Evolutionary conservation across 2,329 filamentous ascomycete species (phyloP).

Genomic region (Fusarium camptoceras): DNA sequence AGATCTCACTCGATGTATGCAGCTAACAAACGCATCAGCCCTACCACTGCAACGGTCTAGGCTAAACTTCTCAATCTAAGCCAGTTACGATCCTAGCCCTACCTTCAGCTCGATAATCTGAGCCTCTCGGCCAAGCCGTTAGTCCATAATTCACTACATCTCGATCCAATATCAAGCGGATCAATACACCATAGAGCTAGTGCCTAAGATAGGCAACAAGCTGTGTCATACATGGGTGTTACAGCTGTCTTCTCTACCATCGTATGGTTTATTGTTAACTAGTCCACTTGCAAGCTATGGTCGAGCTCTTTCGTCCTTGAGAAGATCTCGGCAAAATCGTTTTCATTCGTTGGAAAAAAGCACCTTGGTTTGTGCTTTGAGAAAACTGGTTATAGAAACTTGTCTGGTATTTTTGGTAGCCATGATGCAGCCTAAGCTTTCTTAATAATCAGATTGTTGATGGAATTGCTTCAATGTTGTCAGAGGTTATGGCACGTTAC

Average conservation of each 20-base stretch:
- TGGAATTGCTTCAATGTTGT: background rate
- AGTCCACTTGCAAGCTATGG: background rate
- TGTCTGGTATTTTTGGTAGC: background rate
- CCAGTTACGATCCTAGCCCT: constrained; percentile 11
- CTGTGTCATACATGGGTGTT: background rate
- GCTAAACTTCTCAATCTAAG: background rate
- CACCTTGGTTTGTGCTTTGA: background rate
- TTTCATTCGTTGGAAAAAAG: background rate
- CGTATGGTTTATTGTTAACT: background rate
- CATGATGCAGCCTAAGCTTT: background rate
- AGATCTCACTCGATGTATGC: constrained; percentile 7
- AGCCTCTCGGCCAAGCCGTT: constrained; percentile 23
- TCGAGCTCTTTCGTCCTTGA: background rate
- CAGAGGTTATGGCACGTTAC: background rate
- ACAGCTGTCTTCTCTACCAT: background rate
- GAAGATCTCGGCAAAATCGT: background rate
- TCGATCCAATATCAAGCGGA: background rate
- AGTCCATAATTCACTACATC: background rate
- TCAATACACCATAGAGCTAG: background rate
- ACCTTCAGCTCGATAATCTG: background rate
- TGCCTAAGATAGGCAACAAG: background rate
- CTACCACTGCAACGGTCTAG: constrained; percentile 11
- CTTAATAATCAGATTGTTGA: background rate
- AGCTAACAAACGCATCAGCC: constrained; percentile 13
- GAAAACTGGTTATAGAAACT: background rate